Evolutionary conservation across 768 basidiomycete species (phyloP), one percentile per base, ranked within the genome.

Genomic region (Tubosaeta sp.): DNA sequence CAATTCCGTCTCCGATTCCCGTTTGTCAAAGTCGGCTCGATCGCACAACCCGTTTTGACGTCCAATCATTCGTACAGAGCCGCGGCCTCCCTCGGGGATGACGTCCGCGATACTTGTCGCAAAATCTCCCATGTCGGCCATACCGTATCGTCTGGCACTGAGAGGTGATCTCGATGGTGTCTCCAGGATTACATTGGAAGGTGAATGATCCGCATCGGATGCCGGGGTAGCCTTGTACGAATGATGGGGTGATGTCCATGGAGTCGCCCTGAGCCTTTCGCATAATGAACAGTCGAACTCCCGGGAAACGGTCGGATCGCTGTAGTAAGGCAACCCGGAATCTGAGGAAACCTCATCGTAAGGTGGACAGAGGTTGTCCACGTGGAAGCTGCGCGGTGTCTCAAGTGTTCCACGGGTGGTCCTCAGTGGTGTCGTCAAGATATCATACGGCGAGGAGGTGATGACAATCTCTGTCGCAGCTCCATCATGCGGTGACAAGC

Each of bases 141-240:
- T 38, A 3, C 58, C 61, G 3, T 58, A 41, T 22, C 51, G 56
- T 21, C 61, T 51, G 13, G 12, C 4, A 14, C 22, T 34, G 14
- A 35, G 38, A 10, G 27, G 22, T 0, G 19, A 18, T 13, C 25
- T 8, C 14, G 9, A 12, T 31, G 11, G 30, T 0, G 22, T n/a
- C 14, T 6, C n/a, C n/a, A 9, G 16, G n/a, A 49, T 35, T n/a
- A 22, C 48, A 34, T 6, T n/a, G 35, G 2, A 36, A 9, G 35
- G 18, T 4, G 18, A 19, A 36, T 11, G 10, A 10, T 11, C 35
- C 35, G 10, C 8, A 18, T 19, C 18, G 16, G 30, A 30, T 8
- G 3, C 30, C 3, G 32, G 32, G n/a, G 35, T 19, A 7, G n/a
- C 6, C 35, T 36, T 18, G 35, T 36, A 19, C 8, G 18, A 18